Conservation (phyloP, 768 basidiomycete species). For the Tricholoma flavovirens region DNA sequence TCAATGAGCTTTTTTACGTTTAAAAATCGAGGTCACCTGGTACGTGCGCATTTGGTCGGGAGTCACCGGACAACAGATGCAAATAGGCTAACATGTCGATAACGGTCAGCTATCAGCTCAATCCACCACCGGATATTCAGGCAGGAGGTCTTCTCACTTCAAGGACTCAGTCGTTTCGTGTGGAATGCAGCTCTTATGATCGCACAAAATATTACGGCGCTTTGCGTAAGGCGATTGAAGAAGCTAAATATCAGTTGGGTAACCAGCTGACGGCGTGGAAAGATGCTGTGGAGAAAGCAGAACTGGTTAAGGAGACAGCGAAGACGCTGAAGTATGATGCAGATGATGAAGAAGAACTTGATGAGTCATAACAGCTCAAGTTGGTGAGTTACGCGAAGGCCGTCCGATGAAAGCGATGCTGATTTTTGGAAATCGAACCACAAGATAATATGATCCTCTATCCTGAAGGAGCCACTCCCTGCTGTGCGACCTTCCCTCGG, state of each 20-base stretch:
- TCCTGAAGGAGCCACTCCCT: too few species aligned
- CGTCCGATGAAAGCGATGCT: too few species aligned
- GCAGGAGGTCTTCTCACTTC: conserved; percentile 12
- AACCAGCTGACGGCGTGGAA: conserved; percentile 70
- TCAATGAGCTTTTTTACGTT: neutral
- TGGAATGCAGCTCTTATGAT: conserved; percentile 15
- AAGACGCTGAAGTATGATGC: conserved; percentile 34
- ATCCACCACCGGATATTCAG: conserved; percentile 30
- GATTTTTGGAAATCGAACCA: too few species aligned
- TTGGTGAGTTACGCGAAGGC: conserved; percentile 8
- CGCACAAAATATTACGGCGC: conserved; percentile 43
- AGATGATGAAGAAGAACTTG: conserved; percentile 42
- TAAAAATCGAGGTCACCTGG: conserved; percentile 3
- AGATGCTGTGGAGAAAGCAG: conserved; percentile 62
- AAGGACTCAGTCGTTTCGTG: conserved; percentile 15
- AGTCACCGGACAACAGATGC: conserved; percentile 13
- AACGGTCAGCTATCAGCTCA: conserved; percentile 38
- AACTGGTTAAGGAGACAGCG: conserved; percentile 53
- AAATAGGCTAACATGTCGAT: conserved; percentile 26
- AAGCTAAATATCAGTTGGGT: conserved; percentile 52
- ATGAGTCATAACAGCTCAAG: conserved; percentile 21
- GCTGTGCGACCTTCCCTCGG: too few species aligned
- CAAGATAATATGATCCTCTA: too few species aligned
- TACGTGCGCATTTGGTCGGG: conserved; percentile 14
- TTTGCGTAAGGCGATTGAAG: conserved; percentile 42